Evolutionary conservation across 2,329 filamentous ascomycete genomes (phyloP), one percentile per base, ranked within the genome.

Genomic region (Aspergillus pseudotamarii): DNA sequence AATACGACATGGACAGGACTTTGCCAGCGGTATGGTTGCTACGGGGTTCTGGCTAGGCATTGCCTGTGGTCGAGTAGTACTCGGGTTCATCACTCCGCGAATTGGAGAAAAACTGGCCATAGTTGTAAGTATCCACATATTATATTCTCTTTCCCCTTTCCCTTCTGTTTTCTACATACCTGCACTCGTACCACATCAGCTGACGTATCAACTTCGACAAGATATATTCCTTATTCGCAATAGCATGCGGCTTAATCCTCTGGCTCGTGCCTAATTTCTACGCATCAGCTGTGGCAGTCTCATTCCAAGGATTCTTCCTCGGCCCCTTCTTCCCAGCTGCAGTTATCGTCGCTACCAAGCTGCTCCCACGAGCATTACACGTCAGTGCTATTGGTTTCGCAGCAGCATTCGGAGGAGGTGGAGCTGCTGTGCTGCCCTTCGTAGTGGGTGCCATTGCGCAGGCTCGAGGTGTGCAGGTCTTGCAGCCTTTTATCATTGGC

Each of bases 31-130:
- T 3, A 87, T 95, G 79, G 88, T 87, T 0, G 89, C 88, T 0
- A 94, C 91, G 0, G 89, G 91, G 0, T 96, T 94, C 79, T 96
- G 93, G 93, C 84, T 92, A 50, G 93, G 92, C 0, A 83, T 96
- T 66, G 94, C 92, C 0, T 76, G 92, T 0, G 92, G 93, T 0
- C 83, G 93, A 1, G 80, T 95, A 3, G 75, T 89, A 0, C 78
- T 96, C 19, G 91, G 91, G 0, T 95, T 96, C 69, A 81, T 94
- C 4, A 96, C 92, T 1, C 88, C 89, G 2, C 68, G 73, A 10
- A 61, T 79, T 4, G 92, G 92, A 0, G 92, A 94, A 79, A 92
- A 90, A 73, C 73, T 85, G 19, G 85, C 88, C 45, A 85, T 90
- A 58, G 76, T 83, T 6, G 73, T 78, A 62, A 58, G 71, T 48